Evolutionary conservation across 176 grass and related monocot species (phyloP).

Genomic region (Echinochloa phyllopogon): DNA sequence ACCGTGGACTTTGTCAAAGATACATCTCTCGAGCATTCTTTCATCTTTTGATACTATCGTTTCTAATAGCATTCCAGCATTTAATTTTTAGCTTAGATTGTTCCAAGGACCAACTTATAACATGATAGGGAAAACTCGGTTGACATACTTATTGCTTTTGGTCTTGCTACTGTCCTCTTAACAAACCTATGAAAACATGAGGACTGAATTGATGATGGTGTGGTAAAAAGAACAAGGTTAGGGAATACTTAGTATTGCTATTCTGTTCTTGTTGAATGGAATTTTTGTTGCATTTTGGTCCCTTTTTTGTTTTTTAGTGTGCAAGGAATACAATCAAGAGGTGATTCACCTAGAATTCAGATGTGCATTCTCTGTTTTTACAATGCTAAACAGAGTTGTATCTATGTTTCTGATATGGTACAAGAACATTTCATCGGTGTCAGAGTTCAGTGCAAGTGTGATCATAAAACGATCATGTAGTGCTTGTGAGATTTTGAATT

Average conservation of each 20-base stretch:
- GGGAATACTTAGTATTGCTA: background rate
- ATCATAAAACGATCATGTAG: background rate
- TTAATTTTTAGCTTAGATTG: background rate
- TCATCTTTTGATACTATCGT: background rate
- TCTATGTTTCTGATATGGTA: slow-evolving; percentile 2
- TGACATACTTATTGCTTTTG: background rate
- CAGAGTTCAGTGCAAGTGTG: slow-evolving; percentile 13
- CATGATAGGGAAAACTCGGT: background rate
- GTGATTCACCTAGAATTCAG: slow-evolving; percentile 8
- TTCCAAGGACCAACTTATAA: background rate
- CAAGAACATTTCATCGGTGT: background rate
- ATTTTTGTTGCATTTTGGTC: background rate
- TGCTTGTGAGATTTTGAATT: background rate
- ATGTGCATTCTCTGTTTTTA: background rate
- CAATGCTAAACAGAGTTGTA: background rate
- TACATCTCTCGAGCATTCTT: background rate
- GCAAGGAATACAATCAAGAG: background rate
- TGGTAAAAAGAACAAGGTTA: background rate
- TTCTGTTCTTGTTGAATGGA: background rate
- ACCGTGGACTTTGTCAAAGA: background rate
- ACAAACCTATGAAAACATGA: slow-evolving; percentile 4
- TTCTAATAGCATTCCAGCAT: background rate
- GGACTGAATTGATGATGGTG: background rate
- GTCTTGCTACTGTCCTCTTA: background rate
- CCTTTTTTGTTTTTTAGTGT: background rate